Base-by-base conservation (phyloP, 202 grass and related monocot species). In the Eragrostis tef region DNA sequence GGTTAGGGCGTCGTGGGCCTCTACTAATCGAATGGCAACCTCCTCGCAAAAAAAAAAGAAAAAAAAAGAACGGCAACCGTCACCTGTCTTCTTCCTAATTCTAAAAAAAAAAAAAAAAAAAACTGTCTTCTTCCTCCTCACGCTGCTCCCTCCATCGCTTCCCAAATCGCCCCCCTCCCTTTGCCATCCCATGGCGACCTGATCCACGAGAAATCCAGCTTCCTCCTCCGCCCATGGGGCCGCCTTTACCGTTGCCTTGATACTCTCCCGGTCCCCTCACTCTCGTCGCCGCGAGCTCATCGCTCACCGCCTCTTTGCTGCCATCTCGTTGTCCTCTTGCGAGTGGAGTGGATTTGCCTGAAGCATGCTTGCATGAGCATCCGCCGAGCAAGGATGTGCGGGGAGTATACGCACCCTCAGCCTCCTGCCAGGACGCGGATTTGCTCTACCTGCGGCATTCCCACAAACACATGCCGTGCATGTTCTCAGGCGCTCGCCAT, bases 401-500 rank as follows among this genome's bases (percentile, higher is more conserved):
- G 6, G 24, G 10, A 1, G 36, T 25, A 61, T 21, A 5, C 16
- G 0, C 4, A 49, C 7, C 14, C 12, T 12, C 34, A 31, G 46
- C 15, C 51, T 39, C 34, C 0, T 39, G 34, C 3, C 4, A 39
- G 34, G 3, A 5, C 34, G 34, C 5, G 34, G 34, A 4, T 6
- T 5, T 5, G 34, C 34, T 39, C 34, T 88, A 83, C 67, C 68
- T 72, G 73, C 26, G 31, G 78, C 88, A 76, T 86, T 90, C 71
- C 47, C 79, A 69, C 89, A 61, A 84, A 81, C 76, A 73, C 48
- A 60, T 64, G 54, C 62, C 79, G 4, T 78, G 49, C 83, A 87
- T 48, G 44, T 88, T 71, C 63, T 73, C 75, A 34, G 59, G 61
- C 48, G 44, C 83, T 93, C 62, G 31, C 82, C 57, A 15, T 75